Evolutionary conservation across 2,329 filamentous ascomycete genomes (phyloP).

Genomic region (Aureobasidium melanogenum): DNA sequence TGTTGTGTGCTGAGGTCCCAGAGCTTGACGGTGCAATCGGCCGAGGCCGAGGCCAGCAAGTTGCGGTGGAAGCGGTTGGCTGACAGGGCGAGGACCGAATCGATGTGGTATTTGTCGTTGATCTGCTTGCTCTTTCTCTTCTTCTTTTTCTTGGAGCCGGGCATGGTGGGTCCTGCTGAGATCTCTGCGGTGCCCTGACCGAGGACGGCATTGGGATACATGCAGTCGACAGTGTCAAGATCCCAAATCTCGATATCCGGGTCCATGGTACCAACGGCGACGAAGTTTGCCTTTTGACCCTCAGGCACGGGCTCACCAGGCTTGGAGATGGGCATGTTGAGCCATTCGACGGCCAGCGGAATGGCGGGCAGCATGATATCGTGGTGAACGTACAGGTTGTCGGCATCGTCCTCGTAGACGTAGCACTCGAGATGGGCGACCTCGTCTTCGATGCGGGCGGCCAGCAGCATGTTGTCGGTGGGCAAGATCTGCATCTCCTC

Average conservation of each 20-base stretch:
- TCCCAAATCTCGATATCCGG: slow-evolving; percentile 99
- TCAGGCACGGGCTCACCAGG: slow-evolving; percentile 48
- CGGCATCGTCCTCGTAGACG: slow-evolving; percentile 88
- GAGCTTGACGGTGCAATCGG: slow-evolving; percentile 93
- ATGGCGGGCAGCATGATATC: slow-evolving; percentile 99
- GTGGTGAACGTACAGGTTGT: slow-evolving; percentile 98
- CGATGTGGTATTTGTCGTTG: slow-evolving; percentile 88
- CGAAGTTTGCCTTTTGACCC: slow-evolving; percentile 68
- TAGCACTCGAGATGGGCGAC: slow-evolving; percentile 94
- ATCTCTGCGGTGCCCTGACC: slow-evolving; percentile 54
- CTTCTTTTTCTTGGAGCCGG: slow-evolving; percentile 68
- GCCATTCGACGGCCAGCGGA: slow-evolving; percentile 89
- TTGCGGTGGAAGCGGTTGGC: slow-evolving; percentile 92
- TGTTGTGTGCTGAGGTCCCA: slow-evolving; percentile 91
- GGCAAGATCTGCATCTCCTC: slow-evolving; percentile 89
- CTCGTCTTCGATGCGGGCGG: slow-evolving; percentile 93
- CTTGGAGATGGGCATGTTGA: slow-evolving; percentile 83
- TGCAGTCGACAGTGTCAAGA: slow-evolving; percentile 87
- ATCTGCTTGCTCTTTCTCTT: slow-evolving; percentile 83
- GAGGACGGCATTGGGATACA: slow-evolving; percentile 95
- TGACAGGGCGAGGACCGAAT: slow-evolving; percentile 82
- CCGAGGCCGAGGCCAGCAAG: slow-evolving; percentile 85
- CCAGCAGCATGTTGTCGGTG: slow-evolving; percentile 85
- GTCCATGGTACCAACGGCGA: slow-evolving; percentile 93
- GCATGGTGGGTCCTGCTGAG: slow-evolving; percentile 16